Conservation (phyloP, 2,329 filamentous ascomycete species). For the Fusarium sterilihyphosum region DNA sequence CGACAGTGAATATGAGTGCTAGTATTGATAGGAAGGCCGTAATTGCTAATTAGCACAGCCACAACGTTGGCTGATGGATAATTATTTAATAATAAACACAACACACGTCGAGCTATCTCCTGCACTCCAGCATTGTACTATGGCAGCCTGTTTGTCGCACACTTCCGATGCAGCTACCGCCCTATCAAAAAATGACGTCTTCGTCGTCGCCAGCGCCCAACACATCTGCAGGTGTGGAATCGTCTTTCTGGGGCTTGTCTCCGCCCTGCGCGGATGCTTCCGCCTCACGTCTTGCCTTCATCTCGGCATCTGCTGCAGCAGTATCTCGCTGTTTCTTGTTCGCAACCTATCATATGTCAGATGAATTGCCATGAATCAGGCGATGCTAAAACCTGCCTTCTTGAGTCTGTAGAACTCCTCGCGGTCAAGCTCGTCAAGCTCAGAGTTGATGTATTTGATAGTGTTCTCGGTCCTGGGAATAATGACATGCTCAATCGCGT, state of each 20-base stretch:
- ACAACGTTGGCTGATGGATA: background rate
- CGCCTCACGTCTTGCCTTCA: constrained; percentile 75
- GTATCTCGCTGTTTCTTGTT: constrained; percentile 84
- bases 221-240: constrained; percentile 65
- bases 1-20: constrained; percentile 68
- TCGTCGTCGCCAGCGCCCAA: constrained; percentile 81
- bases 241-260: constrained; percentile 54
- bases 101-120: background rate
- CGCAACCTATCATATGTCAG: constrained; percentile 63
- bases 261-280: constrained; percentile 44
- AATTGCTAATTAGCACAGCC: background rate
- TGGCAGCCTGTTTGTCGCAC: too few species aligned
- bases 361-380: background rate
- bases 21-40: background rate
- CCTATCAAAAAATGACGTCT: constrained; percentile 81
- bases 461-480: constrained; percentile 98
- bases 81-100: background rate
- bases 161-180: background rate
- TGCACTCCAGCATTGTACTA: background rate
- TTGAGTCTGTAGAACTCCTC: constrained; percentile 98
- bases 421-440: constrained; percentile 95
- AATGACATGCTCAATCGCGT: constrained; percentile 96
- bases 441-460: constrained; percentile 99
- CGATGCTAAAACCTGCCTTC: constrained; percentile 62
- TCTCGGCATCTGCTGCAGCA: constrained; percentile 76